phyloP scores from a whole-genome alignment of 805 yeast species.

The Kuraishia hungarica region DNA sequence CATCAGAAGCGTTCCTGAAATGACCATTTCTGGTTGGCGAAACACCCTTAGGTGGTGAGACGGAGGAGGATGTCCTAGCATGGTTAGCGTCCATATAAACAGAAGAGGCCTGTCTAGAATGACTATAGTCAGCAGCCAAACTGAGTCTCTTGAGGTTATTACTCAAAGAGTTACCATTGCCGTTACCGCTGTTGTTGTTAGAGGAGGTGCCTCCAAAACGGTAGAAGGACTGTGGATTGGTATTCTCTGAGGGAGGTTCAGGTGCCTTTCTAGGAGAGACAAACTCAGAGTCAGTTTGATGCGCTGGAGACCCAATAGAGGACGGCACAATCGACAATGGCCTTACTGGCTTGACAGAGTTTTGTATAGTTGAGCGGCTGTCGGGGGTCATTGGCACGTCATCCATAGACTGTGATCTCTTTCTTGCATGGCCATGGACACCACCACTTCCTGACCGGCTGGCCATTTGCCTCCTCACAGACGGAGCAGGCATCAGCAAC shows the following conservation, averaged over 20 bases:
- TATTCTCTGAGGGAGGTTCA: constrained; percentile 43
- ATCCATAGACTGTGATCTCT: constrained; percentile 44
- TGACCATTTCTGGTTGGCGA: constrained; percentile 24
- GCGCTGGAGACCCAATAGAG: constrained; percentile 7
- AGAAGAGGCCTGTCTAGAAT: constrained; percentile 22
- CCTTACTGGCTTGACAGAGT: constrained; percentile 5
- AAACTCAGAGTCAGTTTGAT: constrained; percentile 25
- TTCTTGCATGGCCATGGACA: constrained; percentile 29
- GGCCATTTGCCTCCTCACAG: constrained; percentile 3
- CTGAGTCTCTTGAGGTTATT: constrained; percentile 6
- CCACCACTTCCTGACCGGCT: constrained; percentile 1
- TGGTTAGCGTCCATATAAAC: constrained; percentile 35
- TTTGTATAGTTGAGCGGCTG: constrained; percentile 1
- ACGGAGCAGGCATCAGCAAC: constrained; percentile 7
- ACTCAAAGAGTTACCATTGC: background rate
- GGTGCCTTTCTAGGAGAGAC: constrained; percentile 71
- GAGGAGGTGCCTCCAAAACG: constrained; percentile 14
- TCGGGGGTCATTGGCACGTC: constrained; percentile 16
- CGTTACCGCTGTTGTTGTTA: background rate
- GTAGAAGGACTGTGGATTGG: constrained; percentile 9
- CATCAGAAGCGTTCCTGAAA: constrained; percentile 35
- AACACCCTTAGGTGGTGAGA: constrained; percentile 14
- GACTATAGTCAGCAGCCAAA: constrained; percentile 9
- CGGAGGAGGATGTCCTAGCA: constrained; percentile 25
- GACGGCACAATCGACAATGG: constrained; percentile 13